Evolutionary conservation across 177 flowering plant genomes (phyloP).

Genomic region (Tripterygium wilfordii): DNA sequence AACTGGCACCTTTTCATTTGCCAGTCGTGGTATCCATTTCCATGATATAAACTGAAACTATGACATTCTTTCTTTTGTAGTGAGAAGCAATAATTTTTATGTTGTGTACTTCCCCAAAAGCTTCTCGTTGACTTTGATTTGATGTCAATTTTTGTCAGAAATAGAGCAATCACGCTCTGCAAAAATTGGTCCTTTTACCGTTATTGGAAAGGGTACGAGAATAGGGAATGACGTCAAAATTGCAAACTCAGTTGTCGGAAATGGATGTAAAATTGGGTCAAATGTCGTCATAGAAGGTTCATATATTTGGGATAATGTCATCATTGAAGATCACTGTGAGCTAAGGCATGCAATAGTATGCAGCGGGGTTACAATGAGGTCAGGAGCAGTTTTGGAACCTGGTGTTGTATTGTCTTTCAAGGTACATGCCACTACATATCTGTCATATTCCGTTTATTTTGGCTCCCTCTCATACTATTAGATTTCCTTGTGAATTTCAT

Average conservation of each 20-base stretch:
- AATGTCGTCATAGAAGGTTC: slow-evolving; percentile 86
- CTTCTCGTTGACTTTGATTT: not conserved
- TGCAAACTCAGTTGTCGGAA: slow-evolving; percentile 78
- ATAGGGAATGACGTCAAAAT: slow-evolving; percentile 63
- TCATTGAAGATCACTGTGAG: slow-evolving; percentile 78
- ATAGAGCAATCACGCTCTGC: slow-evolving; percentile 65
- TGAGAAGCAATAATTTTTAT: too few species aligned
- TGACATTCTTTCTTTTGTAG: too few species aligned
- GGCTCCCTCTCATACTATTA: not conserved
- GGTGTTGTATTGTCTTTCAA: slow-evolving; percentile 87
- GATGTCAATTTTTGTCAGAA: too few species aligned
- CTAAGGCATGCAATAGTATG: slow-evolving; percentile 80
- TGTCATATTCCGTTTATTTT: not conserved
- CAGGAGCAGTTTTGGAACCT: slow-evolving; percentile 79
- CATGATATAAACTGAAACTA: too few species aligned
- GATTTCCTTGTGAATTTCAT: not conserved
- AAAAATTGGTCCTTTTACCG: slow-evolving; percentile 68
- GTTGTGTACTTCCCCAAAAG: not conserved
- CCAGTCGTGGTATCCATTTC: too few species aligned
- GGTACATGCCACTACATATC: slow-evolving; percentile 28
- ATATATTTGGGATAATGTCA: slow-evolving; percentile 85
- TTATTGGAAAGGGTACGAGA: slow-evolving; percentile 63
- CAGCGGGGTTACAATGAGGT: slow-evolving; percentile 71
- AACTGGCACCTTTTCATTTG: too few species aligned
- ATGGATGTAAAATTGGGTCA: slow-evolving; percentile 80